phyloP scores from a whole-genome alignment of 2,329 filamentous ascomycete genomes.

The Neofusicoccum parvum region DNA sequence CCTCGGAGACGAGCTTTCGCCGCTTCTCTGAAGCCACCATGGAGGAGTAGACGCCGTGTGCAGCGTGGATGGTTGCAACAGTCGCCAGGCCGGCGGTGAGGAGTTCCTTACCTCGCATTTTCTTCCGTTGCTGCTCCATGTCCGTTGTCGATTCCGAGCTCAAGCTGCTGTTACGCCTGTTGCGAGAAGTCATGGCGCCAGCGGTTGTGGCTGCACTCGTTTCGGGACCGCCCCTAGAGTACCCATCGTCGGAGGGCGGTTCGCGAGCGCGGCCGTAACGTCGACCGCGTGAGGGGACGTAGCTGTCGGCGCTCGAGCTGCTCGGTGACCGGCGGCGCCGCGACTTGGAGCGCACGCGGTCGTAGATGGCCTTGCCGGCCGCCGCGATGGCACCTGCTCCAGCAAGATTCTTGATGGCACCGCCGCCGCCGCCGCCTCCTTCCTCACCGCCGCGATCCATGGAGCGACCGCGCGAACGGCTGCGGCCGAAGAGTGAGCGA shows the following conservation, averaged over 20 bases:
- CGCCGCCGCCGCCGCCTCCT: conserved; percentile 39
- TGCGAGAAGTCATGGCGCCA: conserved; percentile 32
- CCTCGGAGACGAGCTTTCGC: conserved; percentile 61
- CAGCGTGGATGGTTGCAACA: conserved; percentile 70
- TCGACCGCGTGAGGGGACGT: conserved; percentile 52
- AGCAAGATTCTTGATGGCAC: conserved; percentile 51
- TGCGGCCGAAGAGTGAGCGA: conserved; percentile 45
- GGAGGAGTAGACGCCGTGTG: conserved; percentile 64
- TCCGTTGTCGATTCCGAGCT: conserved; percentile 61
- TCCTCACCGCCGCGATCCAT: conserved; percentile 47
- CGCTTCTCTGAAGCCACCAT: conserved; percentile 66
- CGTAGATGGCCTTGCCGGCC: conserved; percentile 55
- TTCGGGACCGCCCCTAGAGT: not conserved
- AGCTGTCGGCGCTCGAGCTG: conserved; percentile 53
- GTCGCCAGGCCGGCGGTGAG: conserved; percentile 67
- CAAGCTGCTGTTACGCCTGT: conserved; percentile 40
- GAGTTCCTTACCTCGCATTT: conserved; percentile 67
- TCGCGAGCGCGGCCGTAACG: conserved; percentile 28
- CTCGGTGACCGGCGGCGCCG: conserved; percentile 49
- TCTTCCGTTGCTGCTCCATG: conserved; percentile 64
- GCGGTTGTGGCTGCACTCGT: conserved; percentile 25
- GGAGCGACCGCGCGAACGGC: conserved; percentile 57
- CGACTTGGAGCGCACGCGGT: conserved; percentile 58
- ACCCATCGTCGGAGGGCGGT: not conserved
- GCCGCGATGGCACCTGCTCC: conserved; percentile 53